Evolutionary conservation across 306 rosid species (phyloP).

Genomic region (Casuarina cunninghamiana): DNA sequence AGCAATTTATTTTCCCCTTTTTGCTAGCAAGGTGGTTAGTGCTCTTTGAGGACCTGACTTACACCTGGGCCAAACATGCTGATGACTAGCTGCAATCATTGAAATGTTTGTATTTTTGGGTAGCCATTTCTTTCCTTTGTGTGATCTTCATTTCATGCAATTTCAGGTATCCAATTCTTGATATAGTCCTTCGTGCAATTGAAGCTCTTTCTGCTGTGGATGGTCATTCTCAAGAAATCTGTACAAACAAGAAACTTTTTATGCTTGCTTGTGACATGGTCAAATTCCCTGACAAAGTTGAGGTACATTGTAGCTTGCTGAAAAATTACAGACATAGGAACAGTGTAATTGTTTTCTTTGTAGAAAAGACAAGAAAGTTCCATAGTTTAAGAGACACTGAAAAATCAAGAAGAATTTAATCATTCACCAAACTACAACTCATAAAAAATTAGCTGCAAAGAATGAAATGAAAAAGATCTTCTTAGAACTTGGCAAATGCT

Average conservation of each 20-base stretch:
- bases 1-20: not conserved
- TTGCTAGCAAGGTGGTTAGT: not conserved
- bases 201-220: conserved; percentile 81
- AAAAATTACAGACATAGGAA: not conserved
- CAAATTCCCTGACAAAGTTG: conserved; percentile 80
- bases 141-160: conserved; percentile 18
- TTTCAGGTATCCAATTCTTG: conserved; percentile 78
- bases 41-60: not conserved
- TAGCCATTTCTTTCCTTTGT: not conserved
- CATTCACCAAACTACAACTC: too few species aligned
- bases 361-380: too few species aligned
- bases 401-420: too few species aligned
- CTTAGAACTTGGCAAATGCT: not conserved
- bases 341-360: not conserved
- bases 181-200: conserved; percentile 64
- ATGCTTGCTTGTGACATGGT: conserved; percentile 52
- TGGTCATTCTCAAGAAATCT: conserved; percentile 69
- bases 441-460: too few species aligned
- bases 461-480: not conserved
- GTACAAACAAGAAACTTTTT: conserved; percentile 72
- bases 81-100: not conserved
- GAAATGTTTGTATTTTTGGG: not conserved
- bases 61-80: not conserved
- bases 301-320: conserved; percentile 52
- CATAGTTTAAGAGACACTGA: too few species aligned